Conservation (phyloP, 139 green algal species). For the Picochlorum costavermella region DNA sequence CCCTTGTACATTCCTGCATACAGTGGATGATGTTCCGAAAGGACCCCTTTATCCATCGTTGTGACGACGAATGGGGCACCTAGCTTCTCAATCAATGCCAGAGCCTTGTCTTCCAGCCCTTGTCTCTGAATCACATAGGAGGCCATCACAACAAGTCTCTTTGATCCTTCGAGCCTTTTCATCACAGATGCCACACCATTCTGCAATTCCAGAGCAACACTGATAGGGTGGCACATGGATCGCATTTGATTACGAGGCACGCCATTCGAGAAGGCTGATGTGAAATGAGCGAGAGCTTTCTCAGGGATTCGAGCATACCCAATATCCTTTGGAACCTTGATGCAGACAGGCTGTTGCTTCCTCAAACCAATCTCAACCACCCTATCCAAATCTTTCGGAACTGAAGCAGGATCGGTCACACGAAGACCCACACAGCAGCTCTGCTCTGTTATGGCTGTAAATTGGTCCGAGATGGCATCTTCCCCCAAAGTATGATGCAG, state of each 20-base stretch:
- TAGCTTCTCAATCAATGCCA: conserved; percentile 2
- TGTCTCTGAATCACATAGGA: conserved; percentile 1
- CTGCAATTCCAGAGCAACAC: background rate
- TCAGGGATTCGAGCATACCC: conserved; percentile 2
- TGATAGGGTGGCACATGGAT: background rate
- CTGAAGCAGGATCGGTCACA: background rate
- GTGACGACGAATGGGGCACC: background rate
- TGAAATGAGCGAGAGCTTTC: background rate
- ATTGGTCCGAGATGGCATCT: background rate
- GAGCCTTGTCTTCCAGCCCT: background rate
- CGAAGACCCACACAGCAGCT: background rate
- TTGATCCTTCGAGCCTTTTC: background rate
- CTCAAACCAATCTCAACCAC: conserved; percentile 5
- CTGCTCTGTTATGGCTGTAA: background rate
- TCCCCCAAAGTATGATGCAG: conserved; percentile 66
- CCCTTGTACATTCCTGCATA: conserved; percentile 10
- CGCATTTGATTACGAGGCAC: no score
- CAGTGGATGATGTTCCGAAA: conserved; percentile 6
- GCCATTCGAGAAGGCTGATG: no score
- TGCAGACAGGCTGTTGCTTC: conserved; percentile 3
- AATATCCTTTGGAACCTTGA: conserved; percentile 1
- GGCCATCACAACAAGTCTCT: background rate
- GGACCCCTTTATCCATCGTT: conserved; percentile 5
- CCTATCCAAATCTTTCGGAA: conserved; percentile 9
- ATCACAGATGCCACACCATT: background rate